These are phyloP conservation scores for Aphanomyces cochlioides DNA, from an alignment of 352 stramenopile species.

Conservation along the genomic window DNA sequence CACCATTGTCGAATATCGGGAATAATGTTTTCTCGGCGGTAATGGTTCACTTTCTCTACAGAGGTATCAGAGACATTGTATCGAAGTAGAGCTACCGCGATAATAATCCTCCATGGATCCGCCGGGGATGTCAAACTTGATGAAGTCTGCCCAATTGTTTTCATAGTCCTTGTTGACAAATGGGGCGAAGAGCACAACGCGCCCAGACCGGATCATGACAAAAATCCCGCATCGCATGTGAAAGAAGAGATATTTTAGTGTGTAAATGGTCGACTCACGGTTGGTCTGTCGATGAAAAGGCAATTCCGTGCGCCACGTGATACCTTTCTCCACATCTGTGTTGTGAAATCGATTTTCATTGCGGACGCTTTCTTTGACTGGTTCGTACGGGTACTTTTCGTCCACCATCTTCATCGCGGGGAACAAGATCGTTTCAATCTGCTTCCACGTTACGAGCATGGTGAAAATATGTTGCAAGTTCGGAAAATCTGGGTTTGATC, in stretches of 20 bases:
- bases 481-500: slow-evolving; percentile 88
- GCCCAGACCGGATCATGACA: slow-evolving; percentile 95
- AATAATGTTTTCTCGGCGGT: slow-evolving; percentile 78
- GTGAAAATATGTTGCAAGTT: slow-evolving; percentile 91
- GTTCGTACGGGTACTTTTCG: slow-evolving; percentile 48
- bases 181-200: slow-evolving; percentile 95
- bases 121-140: slow-evolving; percentile 89
- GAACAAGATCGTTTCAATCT: slow-evolving; percentile 69
- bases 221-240: slow-evolving; percentile 99
- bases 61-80: slow-evolving; percentile 1
- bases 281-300: slow-evolving; percentile 90
- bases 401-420: slow-evolving; percentile 80
- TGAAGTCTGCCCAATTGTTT: slow-evolving; percentile 94
- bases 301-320: slow-evolving; percentile 86
- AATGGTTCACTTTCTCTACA: slow-evolving; percentile 72
- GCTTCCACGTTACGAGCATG: slow-evolving; percentile 87
- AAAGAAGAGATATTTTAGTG: slow-evolving; percentile 97
- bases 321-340: slow-evolving; percentile 45
- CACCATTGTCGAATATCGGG: slow-evolving; percentile 92
- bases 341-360: slow-evolving; percentile 65
- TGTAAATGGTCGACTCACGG: slow-evolving; percentile 90
- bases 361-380: slow-evolving; percentile 37
- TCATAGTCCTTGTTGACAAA: slow-evolving; percentile 97
- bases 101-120: slow-evolving; percentile 91
- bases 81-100: slow-evolving; percentile 41